Base-by-base conservation (phyloP, 139 green algal species). In the Tetratostichococcus sp. region DNA sequence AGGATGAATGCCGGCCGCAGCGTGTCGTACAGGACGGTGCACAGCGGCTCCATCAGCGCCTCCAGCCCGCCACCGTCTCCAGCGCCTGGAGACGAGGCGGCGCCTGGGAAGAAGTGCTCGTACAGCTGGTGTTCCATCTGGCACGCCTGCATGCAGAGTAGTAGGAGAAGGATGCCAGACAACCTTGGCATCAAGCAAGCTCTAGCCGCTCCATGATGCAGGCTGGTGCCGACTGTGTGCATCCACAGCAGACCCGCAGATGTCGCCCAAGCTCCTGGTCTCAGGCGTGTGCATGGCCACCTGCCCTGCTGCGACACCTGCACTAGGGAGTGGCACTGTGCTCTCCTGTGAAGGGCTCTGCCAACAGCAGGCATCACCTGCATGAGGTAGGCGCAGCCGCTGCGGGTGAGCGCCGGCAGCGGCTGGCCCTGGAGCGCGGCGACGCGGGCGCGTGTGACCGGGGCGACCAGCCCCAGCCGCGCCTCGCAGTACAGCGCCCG, bases 11-110 rank as follows among this genome's bases (percentile, higher is more conserved):
- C 67, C 1, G 91, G 90, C 8, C 92, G 76, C 76, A 98, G 81
- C 1, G 83, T 76, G 67, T 98, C 95, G 76, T 97, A 98, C 65
- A 98, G 84, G 65, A 96, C 77, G 30, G 82, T 94, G 74, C 88
- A 95, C 70, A 97, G 82, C 42, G 94, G 87, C 75, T 97, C 91
- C 71, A 96, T 83, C 50, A 97, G 81, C 21, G 86, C 82, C 1
- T 75, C 67, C 74, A 98, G 79, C n/a, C 73, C 72, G 65, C 81
- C 59, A 32, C 74, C 43, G n/a, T 66, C 70, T 11, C 39, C 39
- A 50, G 39, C 8, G 8, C 8, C 39, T 11, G 39, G 39, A 50
- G 39, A 50, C 39, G 39, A 21, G n/a, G n/a, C 33, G 34, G 30
- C n/a, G 31, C 34, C 65, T 8, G 86, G 85, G 78, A 98, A 98